Conservation (phyloP, 2,329 filamentous ascomycete genomes). For the Cordyceps cicadae region DNA sequence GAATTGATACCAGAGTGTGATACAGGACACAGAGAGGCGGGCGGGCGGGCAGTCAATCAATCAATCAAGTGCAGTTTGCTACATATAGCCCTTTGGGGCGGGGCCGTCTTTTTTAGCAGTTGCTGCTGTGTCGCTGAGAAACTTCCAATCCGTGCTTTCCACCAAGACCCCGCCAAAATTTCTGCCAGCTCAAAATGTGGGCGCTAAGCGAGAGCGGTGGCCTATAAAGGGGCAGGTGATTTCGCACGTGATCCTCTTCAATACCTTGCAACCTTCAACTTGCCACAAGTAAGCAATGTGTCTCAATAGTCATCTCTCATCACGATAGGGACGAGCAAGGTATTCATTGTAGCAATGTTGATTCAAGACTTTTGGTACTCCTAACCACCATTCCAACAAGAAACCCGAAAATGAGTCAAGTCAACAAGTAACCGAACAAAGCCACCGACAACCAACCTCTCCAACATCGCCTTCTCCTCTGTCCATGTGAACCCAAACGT, state of each 20-base stretch:
- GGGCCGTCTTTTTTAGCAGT: slow-evolving; percentile 19
- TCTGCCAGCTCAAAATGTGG: slow-evolving; percentile 31
- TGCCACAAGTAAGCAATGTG: background rate
- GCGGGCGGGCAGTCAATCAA: background rate
- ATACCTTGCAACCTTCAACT: background rate
- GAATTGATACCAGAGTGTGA: slow-evolving; percentile 20
- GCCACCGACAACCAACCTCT: background rate
- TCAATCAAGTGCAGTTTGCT: slow-evolving; percentile 15
- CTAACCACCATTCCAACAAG: background rate
- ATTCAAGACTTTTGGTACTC: slow-evolving; percentile 9
- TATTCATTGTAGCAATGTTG: background rate
- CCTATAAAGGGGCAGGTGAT: slow-evolving; percentile 19
- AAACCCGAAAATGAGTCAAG: background rate
- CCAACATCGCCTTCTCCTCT: background rate
- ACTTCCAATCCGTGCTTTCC: background rate
- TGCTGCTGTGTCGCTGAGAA: background rate
- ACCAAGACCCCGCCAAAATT: slow-evolving; percentile 29
- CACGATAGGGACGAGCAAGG: background rate
- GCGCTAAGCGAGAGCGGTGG: slow-evolving; percentile 35
- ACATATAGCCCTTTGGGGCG: slow-evolving; percentile 33
- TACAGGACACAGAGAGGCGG: background rate
- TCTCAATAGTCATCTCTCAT: background rate
- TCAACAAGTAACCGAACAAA: background rate
- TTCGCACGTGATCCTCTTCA: slow-evolving; percentile 15
- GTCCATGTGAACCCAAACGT: background rate